Evolutionary conservation across 2,329 filamentous ascomycete species (phyloP).

Genomic region (Phaeoacremonium minimum): DNA sequence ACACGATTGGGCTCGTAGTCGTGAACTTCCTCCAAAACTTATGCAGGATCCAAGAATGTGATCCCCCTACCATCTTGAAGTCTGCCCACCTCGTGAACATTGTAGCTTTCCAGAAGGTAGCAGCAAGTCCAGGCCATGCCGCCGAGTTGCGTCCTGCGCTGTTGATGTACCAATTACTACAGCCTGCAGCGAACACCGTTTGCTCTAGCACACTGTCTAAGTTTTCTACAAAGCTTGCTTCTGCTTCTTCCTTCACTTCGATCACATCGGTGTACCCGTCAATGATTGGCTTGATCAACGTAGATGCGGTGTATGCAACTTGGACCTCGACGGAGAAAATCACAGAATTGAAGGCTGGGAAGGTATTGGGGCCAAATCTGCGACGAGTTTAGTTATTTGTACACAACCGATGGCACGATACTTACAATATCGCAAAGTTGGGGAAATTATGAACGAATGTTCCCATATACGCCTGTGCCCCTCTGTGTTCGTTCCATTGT

Average conservation of each 20-base stretch:
- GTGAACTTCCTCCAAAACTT: too few relatives aligned
- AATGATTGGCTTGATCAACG: constrained; percentile 10
- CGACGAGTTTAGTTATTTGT: too few relatives aligned
- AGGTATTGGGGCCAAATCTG: constrained; percentile 15
- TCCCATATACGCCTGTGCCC: constrained; percentile 23
- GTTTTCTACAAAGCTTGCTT: constrained; percentile 21
- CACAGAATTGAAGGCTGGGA: constrained; percentile 14
- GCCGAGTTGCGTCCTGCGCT: constrained; percentile 28
- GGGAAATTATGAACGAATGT: constrained; percentile 23
- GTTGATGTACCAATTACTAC: constrained; percentile 37
- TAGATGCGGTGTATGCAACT: constrained; percentile 16
- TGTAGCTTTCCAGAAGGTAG: constrained; percentile 18
- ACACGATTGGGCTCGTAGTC: too few relatives aligned
- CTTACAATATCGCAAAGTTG: constrained; percentile 24
- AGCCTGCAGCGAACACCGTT: constrained; percentile 29
- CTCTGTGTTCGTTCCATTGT: constrained; percentile 19
- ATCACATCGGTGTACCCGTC: constrained; percentile 22
- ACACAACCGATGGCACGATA: too few relatives aligned
- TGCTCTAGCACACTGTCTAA: constrained; percentile 24
- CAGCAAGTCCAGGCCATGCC: constrained; percentile 23
- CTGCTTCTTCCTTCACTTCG: constrained; percentile 26
- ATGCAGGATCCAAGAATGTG: too few relatives aligned
- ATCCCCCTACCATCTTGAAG: not conserved
- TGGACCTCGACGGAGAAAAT: constrained; percentile 13
- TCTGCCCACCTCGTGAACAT: not conserved